Evolutionary conservation across 1,139 yeast genomes (phyloP), one percentile per base, ranked within the genome.

Genomic region (Geotrichum citri-aurantii): DNA sequence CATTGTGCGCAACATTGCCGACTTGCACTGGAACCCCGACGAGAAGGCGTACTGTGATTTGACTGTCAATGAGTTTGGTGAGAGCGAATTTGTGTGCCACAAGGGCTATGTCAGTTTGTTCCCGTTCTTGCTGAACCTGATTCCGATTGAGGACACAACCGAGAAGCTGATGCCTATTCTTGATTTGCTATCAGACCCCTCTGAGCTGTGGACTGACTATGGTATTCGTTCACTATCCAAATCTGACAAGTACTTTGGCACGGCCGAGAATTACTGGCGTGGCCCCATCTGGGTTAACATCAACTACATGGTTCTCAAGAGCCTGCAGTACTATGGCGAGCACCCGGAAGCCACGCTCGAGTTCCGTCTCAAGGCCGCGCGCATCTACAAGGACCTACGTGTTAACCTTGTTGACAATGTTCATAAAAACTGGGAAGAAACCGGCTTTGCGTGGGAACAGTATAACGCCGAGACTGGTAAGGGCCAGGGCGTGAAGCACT

Each of bases 231-330:
- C 96, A 1, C 76, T 93, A 47, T 88, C 97, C 0, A 84, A 83
- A 66, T 69, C 79, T 8, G 93, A 88, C 67, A 76, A 76, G 33
- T 75, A 71, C 61, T 93, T 86, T 72, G 88, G 87, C 61, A 82
- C 85, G 0, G 93, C 81, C 10, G 99, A 95, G 67, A 86, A 93
- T 71, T 93, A 93, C 75, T 93, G 99, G 99, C 81, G 96, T 62
- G 95, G 97, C 0, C 92, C 96, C 21, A 79, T 93, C 49, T 95
- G 99, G 99, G 77, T 91, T 66, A 88, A 91, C 70, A 88, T 93
- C 69, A 95, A 95, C 74, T 92, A 90, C 69, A 77, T 93, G 72
- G 77, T 86, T 7, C 77, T 93, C 55, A 95, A 91, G 59, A 80
- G 89, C 10, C 76, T 95, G 63, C 73, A 77, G 55, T 75, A 82